A percentile compares a stretch with the other conserved stretches of the same genome.
These are phyloP conservation scores for Calocera cornea DNA, from an alignment of 768 basidiomycete species.

Conservation along the genomic window DNA sequence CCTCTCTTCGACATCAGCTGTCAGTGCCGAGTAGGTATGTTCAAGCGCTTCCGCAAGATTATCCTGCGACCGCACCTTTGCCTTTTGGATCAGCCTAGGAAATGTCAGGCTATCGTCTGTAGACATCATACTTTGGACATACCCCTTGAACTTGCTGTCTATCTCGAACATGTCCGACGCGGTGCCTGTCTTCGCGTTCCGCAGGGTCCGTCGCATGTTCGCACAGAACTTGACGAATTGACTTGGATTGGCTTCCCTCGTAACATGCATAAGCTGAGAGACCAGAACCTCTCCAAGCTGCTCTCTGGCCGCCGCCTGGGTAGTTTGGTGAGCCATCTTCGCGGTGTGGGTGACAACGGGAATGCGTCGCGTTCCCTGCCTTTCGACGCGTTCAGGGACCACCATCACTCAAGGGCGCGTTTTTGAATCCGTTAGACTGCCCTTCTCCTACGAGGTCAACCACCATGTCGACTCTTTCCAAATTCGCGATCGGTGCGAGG, in stretches of 20 bases:
- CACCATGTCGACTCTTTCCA: not conserved
- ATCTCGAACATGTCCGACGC: slow-evolving; percentile 1
- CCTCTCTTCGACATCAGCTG: not conserved
- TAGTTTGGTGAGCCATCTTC: not conserved
- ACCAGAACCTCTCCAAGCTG: not conserved
- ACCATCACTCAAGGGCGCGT: not conserved
- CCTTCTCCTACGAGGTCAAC: not conserved
- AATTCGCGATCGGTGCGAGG: not conserved
- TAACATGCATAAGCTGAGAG: not conserved
- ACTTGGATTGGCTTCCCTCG: not conserved
- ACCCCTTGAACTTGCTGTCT: slow-evolving; percentile 3
- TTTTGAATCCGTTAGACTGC: not conserved
- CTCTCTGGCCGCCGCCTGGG: not conserved
- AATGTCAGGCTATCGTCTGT: not conserved
- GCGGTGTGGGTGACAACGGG: not conserved
- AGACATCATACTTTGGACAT: not conserved
- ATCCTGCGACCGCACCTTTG: slow-evolving; percentile 53
- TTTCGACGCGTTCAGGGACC: not conserved
- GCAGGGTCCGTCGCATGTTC: not conserved
- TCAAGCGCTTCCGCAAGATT: slow-evolving; percentile 46
- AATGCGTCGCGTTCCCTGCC: not conserved
- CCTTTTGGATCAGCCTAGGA: slow-evolving; percentile 48
- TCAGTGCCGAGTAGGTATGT: slow-evolving; percentile 28
- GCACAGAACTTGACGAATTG: not conserved
- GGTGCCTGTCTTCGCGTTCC: slow-evolving; percentile 1